Conservation (phyloP, 352 stramenopile species). For the Phytophthora pinifolia region DNA sequence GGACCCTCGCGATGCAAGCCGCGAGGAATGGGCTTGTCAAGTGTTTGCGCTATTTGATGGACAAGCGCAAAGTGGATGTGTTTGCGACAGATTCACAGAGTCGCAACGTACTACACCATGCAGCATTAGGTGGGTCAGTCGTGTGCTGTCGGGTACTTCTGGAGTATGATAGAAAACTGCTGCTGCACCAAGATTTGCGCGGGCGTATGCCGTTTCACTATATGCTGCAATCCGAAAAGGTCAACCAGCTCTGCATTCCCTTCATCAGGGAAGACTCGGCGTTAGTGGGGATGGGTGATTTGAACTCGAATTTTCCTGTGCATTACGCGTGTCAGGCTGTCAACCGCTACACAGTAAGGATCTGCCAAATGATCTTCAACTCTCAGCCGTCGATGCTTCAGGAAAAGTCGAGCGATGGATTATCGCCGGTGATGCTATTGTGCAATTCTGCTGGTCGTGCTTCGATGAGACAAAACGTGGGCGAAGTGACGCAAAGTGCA, state of each 20-base stretch:
- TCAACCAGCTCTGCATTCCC: slow-evolving; percentile 50
- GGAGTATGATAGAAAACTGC: slow-evolving; percentile 38
- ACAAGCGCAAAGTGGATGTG: slow-evolving; percentile 44
- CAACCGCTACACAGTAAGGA: slow-evolving; percentile 45
- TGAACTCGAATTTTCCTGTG: slow-evolving; percentile 49
- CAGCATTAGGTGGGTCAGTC: slow-evolving; percentile 39
- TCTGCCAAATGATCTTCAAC: slow-evolving; percentile 48
- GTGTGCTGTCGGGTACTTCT: slow-evolving; percentile 42
- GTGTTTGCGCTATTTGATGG: slow-evolving; percentile 43
- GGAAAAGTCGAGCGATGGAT: slow-evolving; percentile 37
- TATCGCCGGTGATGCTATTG: slow-evolving; percentile 54
- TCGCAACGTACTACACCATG: slow-evolving; percentile 58
- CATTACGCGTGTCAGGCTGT: slow-evolving; percentile 64
- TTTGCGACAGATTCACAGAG: slow-evolving; percentile 49
- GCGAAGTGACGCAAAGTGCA: slow-evolving; percentile 20
- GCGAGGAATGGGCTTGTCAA: slow-evolving; percentile 42
- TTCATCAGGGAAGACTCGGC: slow-evolving; percentile 33
- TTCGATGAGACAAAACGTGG: slow-evolving; percentile 1
- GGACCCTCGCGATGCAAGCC: slow-evolving; percentile 56
- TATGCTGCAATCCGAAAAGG: slow-evolving; percentile 46
- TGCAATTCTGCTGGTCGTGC: slow-evolving; percentile 32
- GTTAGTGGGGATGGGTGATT: slow-evolving; percentile 46
- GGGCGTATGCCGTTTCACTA: slow-evolving; percentile 59
- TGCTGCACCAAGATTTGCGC: slow-evolving; percentile 52
- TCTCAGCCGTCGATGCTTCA: slow-evolving; percentile 35